These are phyloP conservation scores for Exophiala xenobiotica DNA, from an alignment of 2,329 filamentous ascomycete genomes.

Conservation along the genomic window DNA sequence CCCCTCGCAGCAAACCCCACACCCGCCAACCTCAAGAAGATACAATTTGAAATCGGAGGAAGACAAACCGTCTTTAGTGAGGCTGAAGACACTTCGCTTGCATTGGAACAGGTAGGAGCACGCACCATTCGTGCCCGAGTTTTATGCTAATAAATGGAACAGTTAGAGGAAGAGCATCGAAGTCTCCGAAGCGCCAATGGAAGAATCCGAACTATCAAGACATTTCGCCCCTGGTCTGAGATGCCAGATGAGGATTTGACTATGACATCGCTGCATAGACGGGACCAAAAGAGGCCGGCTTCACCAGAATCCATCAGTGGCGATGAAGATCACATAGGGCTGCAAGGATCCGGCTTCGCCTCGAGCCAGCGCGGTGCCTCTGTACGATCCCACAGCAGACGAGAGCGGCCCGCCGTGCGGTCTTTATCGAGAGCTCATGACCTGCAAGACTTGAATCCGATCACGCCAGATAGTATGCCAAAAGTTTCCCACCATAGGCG, in stretches of 20 bases:
- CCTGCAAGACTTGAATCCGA: constrained; percentile 27
- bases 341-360: neutral
- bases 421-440: constrained; percentile 25
- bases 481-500: constrained; percentile 12
- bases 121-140: neutral
- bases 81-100: constrained; percentile 56
- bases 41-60: constrained; percentile 70
- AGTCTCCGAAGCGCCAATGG: constrained; percentile 25
- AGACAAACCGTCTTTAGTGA: constrained; percentile 63
- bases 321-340: constrained; percentile 18
- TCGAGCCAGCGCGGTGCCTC: constrained; percentile 4
- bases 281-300: constrained; percentile 23
- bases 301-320: constrained; percentile 31
- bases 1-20: constrained; percentile 81
- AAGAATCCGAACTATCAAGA: constrained; percentile 23
- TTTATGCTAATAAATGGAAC: neutral
- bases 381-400: constrained; percentile 3
- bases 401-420: constrained; percentile 5
- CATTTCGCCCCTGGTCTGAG: constrained; percentile 13
- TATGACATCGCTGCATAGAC: constrained; percentile 3
- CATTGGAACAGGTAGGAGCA: constrained; percentile 47
- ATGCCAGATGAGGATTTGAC: constrained; percentile 4
- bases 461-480: constrained; percentile 28
- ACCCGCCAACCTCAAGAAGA: constrained; percentile 72
- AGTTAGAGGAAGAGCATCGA: constrained; percentile 27